Base-by-base conservation (phyloP, 2,329 filamentous ascomycete species). In the Hypoxylon rubiginosum region DNA sequence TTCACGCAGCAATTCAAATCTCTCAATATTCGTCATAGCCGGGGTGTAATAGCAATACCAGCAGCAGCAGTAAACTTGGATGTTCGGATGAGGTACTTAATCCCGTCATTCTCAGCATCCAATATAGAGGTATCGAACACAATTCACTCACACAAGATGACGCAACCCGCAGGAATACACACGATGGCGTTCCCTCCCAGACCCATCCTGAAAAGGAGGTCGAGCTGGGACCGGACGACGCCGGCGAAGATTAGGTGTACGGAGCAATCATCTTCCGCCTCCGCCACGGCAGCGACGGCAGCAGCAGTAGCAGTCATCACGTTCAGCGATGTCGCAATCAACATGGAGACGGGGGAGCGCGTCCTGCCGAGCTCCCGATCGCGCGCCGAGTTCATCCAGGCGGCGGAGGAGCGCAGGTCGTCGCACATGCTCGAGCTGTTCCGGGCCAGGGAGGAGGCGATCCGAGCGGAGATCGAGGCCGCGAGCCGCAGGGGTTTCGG, bases 271-370 rank as follows among this genome's bases (percentile, higher is more conserved):
- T 13, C 28, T n/a, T n/a, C n/a, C n/a, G n/a, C n/a, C n/a, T n/a
- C n/a, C n/a, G n/a, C n/a, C n/a, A n/a, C n/a, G n/a, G n/a, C n/a
- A n/a, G n/a, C n/a, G n/a, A n/a, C 39, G 8, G 8, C 45, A 19
- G 41, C 24, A 10, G 32, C 32, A 10, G 32, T 9, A 10, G 32
- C 1, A 24, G 26, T 3, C 7, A 49, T 52, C 30, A 17, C 46
- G 10, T 64, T 65, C 43, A 43, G 41, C 24, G 55, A 53, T 4
- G 51, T 56, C 32, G 63, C 58, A 3, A 36, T 50, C 26, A 59
- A 67, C 55, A 11, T 50, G 4, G 28, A 61, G 32, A 67, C 58
- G 11, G 62, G 59, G 9, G 36, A 52, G 17, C 24, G 7, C 5
- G 64, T 63, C 3, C 52, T 45, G 21, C 32, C 24, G 28, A 51